Conservation (phyloP, 2,329 filamentous ascomycete species). For the Ascochyta rabiei region DNA sequence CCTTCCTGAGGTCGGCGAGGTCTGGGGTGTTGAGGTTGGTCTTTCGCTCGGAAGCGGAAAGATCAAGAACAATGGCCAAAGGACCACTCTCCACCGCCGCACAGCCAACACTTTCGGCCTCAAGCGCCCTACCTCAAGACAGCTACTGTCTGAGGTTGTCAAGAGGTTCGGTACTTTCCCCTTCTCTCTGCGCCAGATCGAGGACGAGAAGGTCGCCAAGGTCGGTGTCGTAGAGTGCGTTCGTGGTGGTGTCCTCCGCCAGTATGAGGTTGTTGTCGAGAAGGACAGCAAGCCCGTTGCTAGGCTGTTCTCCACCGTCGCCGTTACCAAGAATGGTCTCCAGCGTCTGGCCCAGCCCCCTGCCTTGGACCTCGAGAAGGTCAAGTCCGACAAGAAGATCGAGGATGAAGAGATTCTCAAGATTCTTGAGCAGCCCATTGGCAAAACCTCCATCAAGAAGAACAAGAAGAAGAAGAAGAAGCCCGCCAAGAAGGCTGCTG, state of each 20-base stretch:
- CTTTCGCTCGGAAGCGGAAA: conserved; percentile 91
- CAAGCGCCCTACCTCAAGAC: conserved; percentile 91
- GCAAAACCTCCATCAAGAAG: conserved; percentile 70
- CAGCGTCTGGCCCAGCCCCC: conserved; percentile 82
- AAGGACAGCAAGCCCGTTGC: conserved; percentile 87
- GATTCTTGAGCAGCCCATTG: conserved; percentile 86
- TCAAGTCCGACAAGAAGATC: conserved; percentile 97
- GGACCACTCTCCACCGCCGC: conserved; percentile 89
- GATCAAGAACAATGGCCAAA: conserved; percentile 86
- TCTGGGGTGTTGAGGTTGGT: conserved; percentile 97
- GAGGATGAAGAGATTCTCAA: conserved; percentile 93
- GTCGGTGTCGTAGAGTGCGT: conserved; percentile 97
- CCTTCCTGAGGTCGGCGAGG: conserved; percentile 83
- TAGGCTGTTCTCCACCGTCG: conserved; percentile 87
- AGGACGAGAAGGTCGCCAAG: conserved; percentile 94
- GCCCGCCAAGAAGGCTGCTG: conserved; percentile 67
- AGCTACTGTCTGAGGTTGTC: conserved; percentile 90
- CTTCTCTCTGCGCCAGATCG: conserved; percentile 95
- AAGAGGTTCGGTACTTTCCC: conserved; percentile 98
- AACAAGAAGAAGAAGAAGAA: conserved; percentile 86
- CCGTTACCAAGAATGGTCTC: conserved; percentile 96
- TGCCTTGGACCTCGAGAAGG: conserved; percentile 76
- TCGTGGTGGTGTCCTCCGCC: conserved; percentile 86
- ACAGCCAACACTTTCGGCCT: conserved; percentile 90
- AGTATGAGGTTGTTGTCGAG: conserved; percentile 95